Percentiles rank a stretch among this genome's conserved stretches.
Conservation (phyloP, 164 flowering plant genomes). For the Berberis vulgaris region DNA sequence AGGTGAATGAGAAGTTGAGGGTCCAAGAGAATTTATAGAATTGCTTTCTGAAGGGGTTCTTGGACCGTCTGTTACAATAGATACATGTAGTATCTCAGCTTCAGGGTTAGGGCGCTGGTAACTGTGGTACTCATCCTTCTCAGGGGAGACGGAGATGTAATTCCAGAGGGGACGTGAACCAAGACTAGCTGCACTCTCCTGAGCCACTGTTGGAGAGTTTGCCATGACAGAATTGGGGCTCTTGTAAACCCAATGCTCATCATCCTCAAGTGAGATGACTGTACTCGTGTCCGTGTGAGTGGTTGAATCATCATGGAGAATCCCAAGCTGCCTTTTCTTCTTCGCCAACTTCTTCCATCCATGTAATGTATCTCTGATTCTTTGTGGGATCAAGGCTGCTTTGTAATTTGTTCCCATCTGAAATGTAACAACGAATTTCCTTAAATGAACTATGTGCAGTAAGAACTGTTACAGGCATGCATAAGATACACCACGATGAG, state of each 20-base stretch:
- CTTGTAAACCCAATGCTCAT: no score
- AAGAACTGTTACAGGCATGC: not conserved
- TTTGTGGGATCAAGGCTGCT: not conserved
- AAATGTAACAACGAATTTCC: no score
- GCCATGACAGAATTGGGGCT: no score
- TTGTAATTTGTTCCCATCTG: no score
- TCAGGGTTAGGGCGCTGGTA: no score
- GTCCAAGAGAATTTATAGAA: no score
- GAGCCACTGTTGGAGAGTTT: not conserved
- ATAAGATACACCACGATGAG: not conserved
- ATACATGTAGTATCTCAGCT: no score
- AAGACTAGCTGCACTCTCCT: not conserved
- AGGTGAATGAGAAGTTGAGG: not conserved
- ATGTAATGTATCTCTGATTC: conserved; percentile 88
- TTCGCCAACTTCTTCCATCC: conserved; percentile 80
- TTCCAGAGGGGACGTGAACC: not conserved
- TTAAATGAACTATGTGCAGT: no score
- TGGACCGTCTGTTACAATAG: no score
- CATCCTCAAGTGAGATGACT: conserved; percentile 64
- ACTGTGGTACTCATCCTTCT: no score
- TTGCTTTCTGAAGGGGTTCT: no score
- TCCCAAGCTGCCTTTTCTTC: conserved; percentile 57
- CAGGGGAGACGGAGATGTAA: no score
- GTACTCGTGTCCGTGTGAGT: conserved; percentile 81
- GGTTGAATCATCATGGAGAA: conserved; percentile 50